These are phyloP conservation scores for Fragilariopsis cylindrus DNA, from an alignment of 108 stramenopile species.

Conservation along the genomic window DNA sequence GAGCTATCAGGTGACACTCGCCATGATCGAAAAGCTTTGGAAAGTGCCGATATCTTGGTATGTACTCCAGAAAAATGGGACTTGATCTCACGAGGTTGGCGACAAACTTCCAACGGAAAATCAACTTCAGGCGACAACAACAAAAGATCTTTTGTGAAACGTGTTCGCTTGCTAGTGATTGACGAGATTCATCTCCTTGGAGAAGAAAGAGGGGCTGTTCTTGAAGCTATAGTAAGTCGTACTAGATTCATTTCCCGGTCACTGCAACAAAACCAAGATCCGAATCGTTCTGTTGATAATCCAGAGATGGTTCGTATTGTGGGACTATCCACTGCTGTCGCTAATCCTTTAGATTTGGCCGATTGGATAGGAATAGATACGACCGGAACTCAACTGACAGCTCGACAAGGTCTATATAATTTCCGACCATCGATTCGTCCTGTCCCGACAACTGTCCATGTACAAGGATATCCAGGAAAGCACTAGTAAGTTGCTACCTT, in stretches of 20 bases:
- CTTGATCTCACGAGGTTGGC: constrained; percentile 94
- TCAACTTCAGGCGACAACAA: constrained; percentile 42
- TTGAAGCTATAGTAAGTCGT: constrained; percentile 96
- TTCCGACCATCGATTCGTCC: constrained; percentile 96
- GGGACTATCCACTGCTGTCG: constrained; percentile 95
- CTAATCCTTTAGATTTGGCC: constrained; percentile 95
- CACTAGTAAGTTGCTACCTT: constrained; percentile 67
- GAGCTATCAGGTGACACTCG: constrained; percentile 98
- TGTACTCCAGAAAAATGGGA: constrained; percentile 99
- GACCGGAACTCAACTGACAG: constrained; percentile 23
- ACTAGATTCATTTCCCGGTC: constrained; percentile 88
- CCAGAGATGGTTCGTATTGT: constrained; percentile 78
- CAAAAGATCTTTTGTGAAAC: constrained; percentile 72
- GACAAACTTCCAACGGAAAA: constrained; percentile 43
- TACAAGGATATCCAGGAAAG: constrained; percentile 96
- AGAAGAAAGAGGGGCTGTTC: constrained; percentile 97
- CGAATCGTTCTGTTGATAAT: constrained; percentile 26
- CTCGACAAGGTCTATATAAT: constrained; percentile 86
- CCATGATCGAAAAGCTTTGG: constrained; percentile 83
- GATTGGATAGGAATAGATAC: constrained; percentile 96
- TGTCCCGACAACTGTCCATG: constrained; percentile 92
- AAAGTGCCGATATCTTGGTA: constrained; percentile 91
- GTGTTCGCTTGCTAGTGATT: constrained; percentile 91
- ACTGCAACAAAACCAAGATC: constrained; percentile 36
- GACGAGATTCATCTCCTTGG: constrained; percentile 99